Percentiles rank a stretch among this genome's conserved stretches.
phyloP scores from a whole-genome alignment of 768 basidiomycete species.

The Russula foetens region DNA sequence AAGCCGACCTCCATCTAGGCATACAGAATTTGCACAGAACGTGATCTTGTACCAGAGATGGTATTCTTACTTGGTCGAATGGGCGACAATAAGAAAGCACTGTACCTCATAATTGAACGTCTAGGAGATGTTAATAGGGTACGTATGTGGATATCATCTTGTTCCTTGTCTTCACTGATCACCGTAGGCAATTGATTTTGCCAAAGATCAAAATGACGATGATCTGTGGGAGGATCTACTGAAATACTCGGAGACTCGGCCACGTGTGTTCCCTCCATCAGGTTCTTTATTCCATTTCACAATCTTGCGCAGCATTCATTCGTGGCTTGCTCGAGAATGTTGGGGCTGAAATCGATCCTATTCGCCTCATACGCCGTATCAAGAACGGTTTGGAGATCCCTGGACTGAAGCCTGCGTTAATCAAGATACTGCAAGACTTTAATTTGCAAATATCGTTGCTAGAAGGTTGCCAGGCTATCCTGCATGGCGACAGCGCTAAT shows the following conservation, averaged over 20 bases:
- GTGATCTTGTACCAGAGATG: slow-evolving; percentile 91
- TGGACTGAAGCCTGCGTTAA: slow-evolving; percentile 85
- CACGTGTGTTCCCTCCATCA: slow-evolving; percentile 41
- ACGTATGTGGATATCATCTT: slow-evolving; percentile 22
- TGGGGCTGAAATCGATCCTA: slow-evolving; percentile 91
- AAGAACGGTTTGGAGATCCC: slow-evolving; percentile 95
- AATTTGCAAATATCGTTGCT: slow-evolving; percentile 89
- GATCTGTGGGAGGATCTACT: slow-evolving; percentile 98
- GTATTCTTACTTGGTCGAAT: slow-evolving; percentile 94
- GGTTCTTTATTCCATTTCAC: neutral
- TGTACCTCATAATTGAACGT: slow-evolving; percentile 91
- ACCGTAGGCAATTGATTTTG: slow-evolving; percentile 74
- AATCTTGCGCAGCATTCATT: slow-evolving; percentile 63
- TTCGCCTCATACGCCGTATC: slow-evolving; percentile 89
- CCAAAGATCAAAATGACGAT: slow-evolving; percentile 92
- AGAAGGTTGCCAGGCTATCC: slow-evolving; percentile 84
- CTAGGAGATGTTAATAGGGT: slow-evolving; percentile 88
- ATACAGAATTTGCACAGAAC: slow-evolving; percentile 74
- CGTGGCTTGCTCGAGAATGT: slow-evolving; percentile 92
- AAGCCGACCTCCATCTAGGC: slow-evolving; percentile 43
- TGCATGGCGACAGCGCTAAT: slow-evolving; percentile 74
- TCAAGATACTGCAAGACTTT: slow-evolving; percentile 96
- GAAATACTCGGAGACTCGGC: slow-evolving; percentile 88
- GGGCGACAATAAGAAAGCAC: slow-evolving; percentile 94
- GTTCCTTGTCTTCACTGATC: neutral